Base-by-base conservation (phyloP, 768 basidiomycete genomes). In the Daedaleopsis nitida region DNA sequence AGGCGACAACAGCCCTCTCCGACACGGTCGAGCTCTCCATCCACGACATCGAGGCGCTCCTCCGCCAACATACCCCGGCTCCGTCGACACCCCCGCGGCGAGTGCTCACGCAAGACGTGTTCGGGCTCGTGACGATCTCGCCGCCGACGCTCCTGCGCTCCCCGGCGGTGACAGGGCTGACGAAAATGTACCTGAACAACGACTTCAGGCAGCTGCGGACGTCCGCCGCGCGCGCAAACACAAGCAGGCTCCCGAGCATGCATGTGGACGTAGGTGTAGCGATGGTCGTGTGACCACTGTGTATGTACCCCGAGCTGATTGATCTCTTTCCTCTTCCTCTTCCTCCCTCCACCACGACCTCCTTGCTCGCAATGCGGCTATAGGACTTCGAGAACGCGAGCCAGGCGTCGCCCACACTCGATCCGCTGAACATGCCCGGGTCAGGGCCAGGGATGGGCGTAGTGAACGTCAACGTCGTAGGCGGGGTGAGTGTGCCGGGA, bases 241-340 rank as follows among this genome's bases (percentile, higher is more conserved):
- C 91, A 57, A 94, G 92, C 74, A 80, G 92, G 68, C 78, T 94
- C 48, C 92, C 92, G 11, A 94, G 92, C 73, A 87, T 86, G 78
- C 92, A 94, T 74, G 92, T 87, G 56, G 85, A 87, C 70, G 85
- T 87, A 74, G 72, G 85, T 80, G 64, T 69, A 67, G 67, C 68
- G 57, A 48, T 70, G 64, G 71, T 68, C 70, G 53, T 59, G 49
- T 59, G 64, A 69, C 65, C 68, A 69, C 58, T 59, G 58, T 63
- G 35, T 53, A 53, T 45, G 9, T 17, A 57, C 55, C 37, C 7
- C 38, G 32, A 32, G 27, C 27, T 32, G 27, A 32, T 32, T 32
- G 27, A 32, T 32, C 51, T 45, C 37, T 32, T 44, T 48, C 42
- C 48, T 44, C 50, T 51, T 56, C 16, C 43, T n/a, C 5, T 9